phyloP scores from a whole-genome alignment of 352 stramenopile species.

The Blastocystis sp. region DNA sequence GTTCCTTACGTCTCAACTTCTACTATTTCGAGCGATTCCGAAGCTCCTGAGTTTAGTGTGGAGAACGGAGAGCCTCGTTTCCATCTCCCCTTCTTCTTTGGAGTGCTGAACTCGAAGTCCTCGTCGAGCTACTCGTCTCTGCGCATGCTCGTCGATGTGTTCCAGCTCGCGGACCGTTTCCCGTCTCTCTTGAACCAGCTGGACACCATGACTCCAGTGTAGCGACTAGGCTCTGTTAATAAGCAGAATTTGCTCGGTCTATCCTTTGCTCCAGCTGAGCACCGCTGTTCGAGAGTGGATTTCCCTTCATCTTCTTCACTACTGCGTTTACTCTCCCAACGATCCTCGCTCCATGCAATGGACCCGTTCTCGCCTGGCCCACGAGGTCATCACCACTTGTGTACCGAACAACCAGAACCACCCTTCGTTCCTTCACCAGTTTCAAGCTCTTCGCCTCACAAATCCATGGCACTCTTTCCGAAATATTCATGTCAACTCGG shows the following conservation, averaged over 20 bases:
- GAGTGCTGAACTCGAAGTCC: slow-evolving; percentile 25
- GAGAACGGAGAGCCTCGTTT: slow-evolving; percentile 6
- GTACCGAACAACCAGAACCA: not conserved
- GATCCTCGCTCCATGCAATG: not conserved
- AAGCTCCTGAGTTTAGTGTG: not conserved
- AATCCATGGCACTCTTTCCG: not conserved
- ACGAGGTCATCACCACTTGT: not conserved
- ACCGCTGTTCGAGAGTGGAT: slow-evolving; percentile 7
- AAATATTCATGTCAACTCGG: not conserved
- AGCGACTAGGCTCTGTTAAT: not conserved
- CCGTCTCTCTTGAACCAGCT: not conserved
- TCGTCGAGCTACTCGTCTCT: not conserved
- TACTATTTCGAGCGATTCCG: not conserved
- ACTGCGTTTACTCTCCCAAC: slow-evolving; percentile 12
- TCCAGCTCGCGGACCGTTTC: not conserved
- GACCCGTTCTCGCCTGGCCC: not conserved
- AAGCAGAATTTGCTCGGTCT: not conserved
- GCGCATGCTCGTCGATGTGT: not conserved
- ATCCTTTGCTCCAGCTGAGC: slow-evolving; percentile 31
- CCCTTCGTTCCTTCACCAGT: not conserved
- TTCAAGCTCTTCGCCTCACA: not conserved
- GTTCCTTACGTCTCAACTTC: not conserved
- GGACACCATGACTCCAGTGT: slow-evolving; percentile 2
- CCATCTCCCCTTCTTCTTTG: slow-evolving; percentile 38
- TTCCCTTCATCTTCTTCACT: slow-evolving; percentile 23